These are phyloP conservation scores for Phytophthora fragariae DNA, from an alignment of 352 stramenopile genomes.

Conservation along the genomic window DNA sequence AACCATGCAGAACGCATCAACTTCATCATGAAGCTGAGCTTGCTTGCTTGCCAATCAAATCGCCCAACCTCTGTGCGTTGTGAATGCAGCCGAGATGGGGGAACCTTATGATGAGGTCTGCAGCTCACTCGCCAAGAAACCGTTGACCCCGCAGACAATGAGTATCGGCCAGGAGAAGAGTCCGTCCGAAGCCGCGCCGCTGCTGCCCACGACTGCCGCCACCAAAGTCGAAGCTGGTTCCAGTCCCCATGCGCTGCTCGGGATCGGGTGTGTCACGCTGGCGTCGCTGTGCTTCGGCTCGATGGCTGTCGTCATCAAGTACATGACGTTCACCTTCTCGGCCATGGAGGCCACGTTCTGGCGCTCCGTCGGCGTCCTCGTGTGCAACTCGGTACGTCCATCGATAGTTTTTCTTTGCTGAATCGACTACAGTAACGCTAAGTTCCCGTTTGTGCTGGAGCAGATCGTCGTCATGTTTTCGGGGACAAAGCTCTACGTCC, in stretches of 20 bases:
- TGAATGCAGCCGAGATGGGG: background rate
- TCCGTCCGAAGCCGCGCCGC: constrained; percentile 7
- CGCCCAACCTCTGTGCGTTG: background rate
- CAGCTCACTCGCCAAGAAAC: constrained; percentile 3
- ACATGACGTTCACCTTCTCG: constrained; percentile 63
- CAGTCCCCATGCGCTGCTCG: constrained; percentile 55
- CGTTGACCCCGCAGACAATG: background rate
- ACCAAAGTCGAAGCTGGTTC: constrained; percentile 14
- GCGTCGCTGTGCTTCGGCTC: constrained; percentile 80
- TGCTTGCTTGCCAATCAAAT: constrained; percentile 22
- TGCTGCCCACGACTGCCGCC: constrained; percentile 14
- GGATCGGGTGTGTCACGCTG: constrained; percentile 58
- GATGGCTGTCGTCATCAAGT: constrained; percentile 82
- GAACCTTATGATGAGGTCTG: background rate
- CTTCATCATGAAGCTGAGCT: background rate
- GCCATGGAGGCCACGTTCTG: constrained; percentile 83
- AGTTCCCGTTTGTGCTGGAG: background rate
- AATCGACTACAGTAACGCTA: background rate
- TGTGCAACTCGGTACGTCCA: constrained; percentile 61
- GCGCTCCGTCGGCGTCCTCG: constrained; percentile 56
- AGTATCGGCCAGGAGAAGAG: background rate
- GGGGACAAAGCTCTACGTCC: constrained; percentile 48
- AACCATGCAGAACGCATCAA: background rate
- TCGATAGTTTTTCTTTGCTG: background rate
- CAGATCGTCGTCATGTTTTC: constrained; percentile 17